Evolutionary conservation across 805 yeast species (phyloP).

Genomic region (Ogataea methanolica): DNA sequence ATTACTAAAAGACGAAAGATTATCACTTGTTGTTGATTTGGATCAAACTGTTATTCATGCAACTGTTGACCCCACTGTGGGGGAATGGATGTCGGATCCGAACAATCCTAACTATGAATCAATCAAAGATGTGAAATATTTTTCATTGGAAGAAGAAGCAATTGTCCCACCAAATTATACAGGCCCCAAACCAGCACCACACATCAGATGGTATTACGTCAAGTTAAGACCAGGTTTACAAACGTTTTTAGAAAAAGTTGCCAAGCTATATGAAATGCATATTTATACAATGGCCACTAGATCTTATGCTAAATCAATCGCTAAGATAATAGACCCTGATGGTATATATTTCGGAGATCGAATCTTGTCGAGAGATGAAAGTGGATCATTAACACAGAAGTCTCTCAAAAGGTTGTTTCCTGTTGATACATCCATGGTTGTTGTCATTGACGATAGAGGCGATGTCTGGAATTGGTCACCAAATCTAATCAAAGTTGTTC

Average conservation of each 20-base stretch:
- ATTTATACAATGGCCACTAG: conserved; percentile 98
- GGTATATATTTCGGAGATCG: conserved; percentile 87
- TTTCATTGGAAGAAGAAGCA: conserved; percentile 73
- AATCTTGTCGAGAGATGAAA: conserved; percentile 88
- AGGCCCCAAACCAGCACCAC: conserved; percentile 56
- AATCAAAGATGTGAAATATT: conserved; percentile 74
- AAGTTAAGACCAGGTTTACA: conserved; percentile 84
- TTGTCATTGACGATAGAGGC: conserved; percentile 93
- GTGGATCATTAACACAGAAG: conserved; percentile 88
- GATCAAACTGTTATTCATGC: conserved; percentile 98
- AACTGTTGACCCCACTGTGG: conserved; percentile 95
- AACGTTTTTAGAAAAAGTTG: conserved; percentile 62
- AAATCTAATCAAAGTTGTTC: conserved; percentile 86
- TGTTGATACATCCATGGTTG: conserved; percentile 94
- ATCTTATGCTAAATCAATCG: conserved; percentile 85
- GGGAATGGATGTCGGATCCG: conserved; percentile 91
- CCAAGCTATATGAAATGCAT: conserved; percentile 78
- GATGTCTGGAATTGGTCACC: conserved; percentile 99
- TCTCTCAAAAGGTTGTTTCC: conserved; percentile 87
- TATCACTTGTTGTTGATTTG: conserved; percentile 89
- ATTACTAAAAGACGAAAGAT: conserved; percentile 56
- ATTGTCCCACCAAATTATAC: conserved; percentile 51
- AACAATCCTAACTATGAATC: conserved; percentile 80
- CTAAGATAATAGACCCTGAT: conserved; percentile 86
- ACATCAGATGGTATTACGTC: conserved; percentile 84